Conservation (phyloP, 345 rosid species). For the Salix caprea region DNA sequence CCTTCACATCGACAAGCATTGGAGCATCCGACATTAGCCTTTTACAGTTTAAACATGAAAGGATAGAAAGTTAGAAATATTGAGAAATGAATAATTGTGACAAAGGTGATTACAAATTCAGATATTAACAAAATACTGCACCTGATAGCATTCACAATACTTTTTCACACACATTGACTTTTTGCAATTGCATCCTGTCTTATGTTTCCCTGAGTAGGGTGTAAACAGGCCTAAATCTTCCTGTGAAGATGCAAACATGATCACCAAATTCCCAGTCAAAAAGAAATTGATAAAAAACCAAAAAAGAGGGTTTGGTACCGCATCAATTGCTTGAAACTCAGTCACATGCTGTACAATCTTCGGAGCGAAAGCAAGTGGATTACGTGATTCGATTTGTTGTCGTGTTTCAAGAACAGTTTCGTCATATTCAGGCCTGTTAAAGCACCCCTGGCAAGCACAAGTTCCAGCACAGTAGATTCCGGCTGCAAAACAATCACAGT, state of each 20-base stretch:
- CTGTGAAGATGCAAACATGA: constrained; percentile 23
- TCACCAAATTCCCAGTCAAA: constrained; percentile 3
- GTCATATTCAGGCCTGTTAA: constrained; percentile 51
- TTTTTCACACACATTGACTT: constrained; percentile 61
- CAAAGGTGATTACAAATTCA: background rate
- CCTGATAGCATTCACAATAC: constrained; percentile 77
- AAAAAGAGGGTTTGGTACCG: constrained; percentile 17
- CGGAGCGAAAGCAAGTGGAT: constrained; percentile 69
- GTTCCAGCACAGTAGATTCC: constrained; percentile 51
- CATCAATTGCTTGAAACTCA: constrained; percentile 17
- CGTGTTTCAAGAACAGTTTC: constrained; percentile 52
- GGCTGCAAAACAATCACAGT: constrained; percentile 68
- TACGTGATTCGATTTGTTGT: constrained; percentile 48
- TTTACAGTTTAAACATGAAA: constrained; percentile 7
- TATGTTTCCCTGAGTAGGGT: constrained; percentile 52
- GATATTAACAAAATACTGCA: constrained; percentile 9
- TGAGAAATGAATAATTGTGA: background rate
- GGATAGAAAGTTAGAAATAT: constrained; percentile 1
- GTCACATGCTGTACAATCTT: constrained; percentile 36
- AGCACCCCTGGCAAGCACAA: constrained; percentile 58
- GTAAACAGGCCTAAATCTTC: constrained; percentile 33
- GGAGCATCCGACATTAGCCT: constrained; percentile 64
- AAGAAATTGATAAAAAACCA: background rate
- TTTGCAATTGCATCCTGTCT: constrained; percentile 67
- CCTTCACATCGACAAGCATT: constrained; percentile 61